Evolutionary conservation across 345 rosid species (phyloP), one percentile per base, ranked within the genome.

Genomic region (Brassica carinata): DNA sequence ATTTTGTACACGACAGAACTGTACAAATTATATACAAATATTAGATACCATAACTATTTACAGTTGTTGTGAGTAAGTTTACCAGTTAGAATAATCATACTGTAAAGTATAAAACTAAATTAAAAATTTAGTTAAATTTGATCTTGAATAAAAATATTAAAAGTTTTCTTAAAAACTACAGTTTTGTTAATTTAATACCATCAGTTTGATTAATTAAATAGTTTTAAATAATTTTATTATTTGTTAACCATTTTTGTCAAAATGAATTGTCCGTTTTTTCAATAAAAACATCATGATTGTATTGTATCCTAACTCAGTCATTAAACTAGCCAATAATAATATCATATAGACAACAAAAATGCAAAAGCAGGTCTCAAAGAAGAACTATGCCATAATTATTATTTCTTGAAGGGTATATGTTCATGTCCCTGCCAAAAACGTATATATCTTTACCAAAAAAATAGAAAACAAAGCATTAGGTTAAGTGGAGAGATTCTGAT

Each of bases 401-500:
- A 8, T 73, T 34, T 45, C 2, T 10, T 72, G 40, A 57, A 67
- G 69, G 8, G 19, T 73, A 67, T 67, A 31, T 45, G 71, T 59
- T 74, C 26, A 3, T 79, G 75, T 68, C 78, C 78, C 77, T 17
- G 29, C 69, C 57, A 4, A 63, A 80, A 64, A 51, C 63, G 67
- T 10, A 74, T 34, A 69, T 14, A 27, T 5, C n/a, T 43, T 26
- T 11, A 6, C 36, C 26, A 38, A 63, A 13, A 2, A 14, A 61
- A 15, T 36, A 38, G 63, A 62, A 19, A 65, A 34, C 64, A 19
- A 57, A 75, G 23, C 2, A 75, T 63, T 73, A 79, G 74, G 78
- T 73, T 75, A 53, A 80, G 83, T 80, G 76, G 76, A 75, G 67
- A 36, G 75, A 75, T 63, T 75, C 61, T 75, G 61, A 74, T 72